Evolutionary conservation across 1,284 basidiomycete species (phyloP).

Genomic region (Caloboletus inedulis): DNA sequence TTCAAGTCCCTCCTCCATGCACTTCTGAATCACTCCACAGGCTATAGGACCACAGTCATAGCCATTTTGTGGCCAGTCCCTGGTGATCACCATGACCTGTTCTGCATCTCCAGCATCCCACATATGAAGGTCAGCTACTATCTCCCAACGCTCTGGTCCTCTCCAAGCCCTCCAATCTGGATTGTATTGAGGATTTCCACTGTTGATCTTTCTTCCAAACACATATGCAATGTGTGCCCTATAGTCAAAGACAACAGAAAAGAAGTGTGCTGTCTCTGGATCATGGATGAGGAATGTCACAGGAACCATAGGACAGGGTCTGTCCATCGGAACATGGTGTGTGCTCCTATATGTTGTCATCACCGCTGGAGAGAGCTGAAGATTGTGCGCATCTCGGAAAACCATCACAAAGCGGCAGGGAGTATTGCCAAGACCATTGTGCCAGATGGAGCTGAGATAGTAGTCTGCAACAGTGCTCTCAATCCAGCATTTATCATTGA

Average conservation of each 20-base stretch:
- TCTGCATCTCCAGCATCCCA: background rate
- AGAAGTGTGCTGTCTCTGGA: slow-evolving; percentile 1
- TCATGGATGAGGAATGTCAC: background rate
- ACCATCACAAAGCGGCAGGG: background rate
- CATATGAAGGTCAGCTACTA: slow-evolving; percentile 5
- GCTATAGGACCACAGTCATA: slow-evolving; percentile 5
- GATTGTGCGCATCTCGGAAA: background rate
- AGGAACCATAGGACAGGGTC: background rate
- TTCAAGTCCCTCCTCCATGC: background rate
- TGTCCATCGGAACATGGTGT: background rate
- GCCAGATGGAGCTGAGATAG: slow-evolving; percentile 5
- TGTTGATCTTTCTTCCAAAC: background rate
- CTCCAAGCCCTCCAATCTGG: slow-evolving; percentile 2
- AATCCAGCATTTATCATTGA: background rate
- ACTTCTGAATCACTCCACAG: background rate
- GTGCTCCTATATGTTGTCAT: background rate
- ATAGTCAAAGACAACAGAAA: slow-evolving; percentile 11
- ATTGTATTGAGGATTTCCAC: background rate
- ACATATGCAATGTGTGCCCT: background rate
- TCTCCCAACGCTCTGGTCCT: slow-evolving; percentile 5
- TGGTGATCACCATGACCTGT: background rate
- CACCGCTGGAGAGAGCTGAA: background rate
- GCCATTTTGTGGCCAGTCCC: slow-evolving; percentile 6
- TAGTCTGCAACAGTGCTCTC: background rate
- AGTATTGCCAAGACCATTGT: background rate